A percentile compares a stretch with the other conserved stretches of the same genome.
Conservation (phyloP, 192 early-diverging fungal genomes). For the Coemansia sp. region DNA sequence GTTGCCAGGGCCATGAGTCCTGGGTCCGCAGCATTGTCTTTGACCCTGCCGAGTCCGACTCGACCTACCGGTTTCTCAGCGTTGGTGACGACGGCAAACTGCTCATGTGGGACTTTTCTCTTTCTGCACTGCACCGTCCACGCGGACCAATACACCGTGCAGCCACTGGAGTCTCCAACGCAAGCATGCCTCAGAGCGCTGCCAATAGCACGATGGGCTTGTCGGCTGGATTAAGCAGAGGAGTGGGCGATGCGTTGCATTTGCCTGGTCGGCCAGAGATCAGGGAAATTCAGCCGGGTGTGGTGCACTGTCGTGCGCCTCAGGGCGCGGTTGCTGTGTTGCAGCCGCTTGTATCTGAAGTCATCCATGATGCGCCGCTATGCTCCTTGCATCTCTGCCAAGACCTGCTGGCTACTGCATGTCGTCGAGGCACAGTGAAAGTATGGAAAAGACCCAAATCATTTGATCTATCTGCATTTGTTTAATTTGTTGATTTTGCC, state of each 20-base stretch:
- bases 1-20: constrained; percentile 89
- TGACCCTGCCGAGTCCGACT: constrained; percentile 78
- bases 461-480: constrained; percentile 11
- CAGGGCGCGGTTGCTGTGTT: constrained; percentile 62
- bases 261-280: constrained; percentile 6
- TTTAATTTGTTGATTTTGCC: no score
- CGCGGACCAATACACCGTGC: constrained; percentile 37
- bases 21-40: constrained; percentile 85
- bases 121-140: constrained; percentile 71
- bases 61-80: constrained; percentile 81
- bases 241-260: constrained; percentile 6
- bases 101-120: constrained; percentile 92
- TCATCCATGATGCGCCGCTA: constrained; percentile 63
- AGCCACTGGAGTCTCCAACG: background rate
- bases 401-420: constrained; percentile 71
- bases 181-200: background rate
- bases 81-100: constrained; percentile 87
- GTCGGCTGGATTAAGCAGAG: background rate
- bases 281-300: constrained; percentile 5
- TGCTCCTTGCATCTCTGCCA: constrained; percentile 64
- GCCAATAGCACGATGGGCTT: background rate
- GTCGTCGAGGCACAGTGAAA: constrained; percentile 68
- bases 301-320: constrained; percentile 26
- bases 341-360: constrained; percentile 65
- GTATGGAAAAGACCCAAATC: constrained; percentile 67